These are phyloP conservation scores for Hyaloscypha bicolor DNA, from an alignment of 495 filamentous ascomycete genomes.

Conservation along the genomic window DNA sequence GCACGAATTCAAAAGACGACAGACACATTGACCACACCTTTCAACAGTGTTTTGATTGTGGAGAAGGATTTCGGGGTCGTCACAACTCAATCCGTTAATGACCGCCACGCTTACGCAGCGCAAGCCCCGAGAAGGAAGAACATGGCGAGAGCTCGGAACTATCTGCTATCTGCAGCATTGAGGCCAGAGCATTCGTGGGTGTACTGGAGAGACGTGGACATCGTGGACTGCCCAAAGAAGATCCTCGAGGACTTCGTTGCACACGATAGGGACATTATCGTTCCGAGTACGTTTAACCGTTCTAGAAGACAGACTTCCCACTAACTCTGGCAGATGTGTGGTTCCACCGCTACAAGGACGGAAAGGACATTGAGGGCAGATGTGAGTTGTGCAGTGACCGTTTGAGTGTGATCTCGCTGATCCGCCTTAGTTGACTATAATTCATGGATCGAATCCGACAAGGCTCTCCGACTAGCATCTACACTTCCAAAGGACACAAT, in stretches of 20 bases:
- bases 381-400: conserved; percentile 57
- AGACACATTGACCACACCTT: conserved; percentile 75
- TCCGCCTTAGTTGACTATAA: conserved; percentile 84
- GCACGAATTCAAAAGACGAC: conserved; percentile 83
- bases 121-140: conserved; percentile 90
- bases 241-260: conserved; percentile 96
- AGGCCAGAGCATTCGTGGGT: conserved; percentile 97
- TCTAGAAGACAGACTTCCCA: neutral
- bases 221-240: conserved; percentile 80
- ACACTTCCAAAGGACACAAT: conserved; percentile 77
- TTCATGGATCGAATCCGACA: conserved; percentile 94
- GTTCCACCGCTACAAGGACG: conserved; percentile 92
- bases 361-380: conserved; percentile 87
- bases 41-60: conserved; percentile 80
- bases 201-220: conserved; percentile 98
- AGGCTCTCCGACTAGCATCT: conserved; percentile 70
- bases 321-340: conserved; percentile 73
- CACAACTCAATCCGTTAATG: conserved; percentile 70
- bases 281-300: conserved; percentile 73
- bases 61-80: conserved; percentile 86
- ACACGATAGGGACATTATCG: conserved; percentile 89
- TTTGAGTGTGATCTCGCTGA: conserved; percentile 16
- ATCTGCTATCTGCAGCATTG: conserved; percentile 80
- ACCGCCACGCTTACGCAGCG: conserved; percentile 82
- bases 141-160: conserved; percentile 89